These are phyloP conservation scores for Quercus dentata DNA, from an alignment of 306 rosid genomes.

Conservation along the genomic window DNA sequence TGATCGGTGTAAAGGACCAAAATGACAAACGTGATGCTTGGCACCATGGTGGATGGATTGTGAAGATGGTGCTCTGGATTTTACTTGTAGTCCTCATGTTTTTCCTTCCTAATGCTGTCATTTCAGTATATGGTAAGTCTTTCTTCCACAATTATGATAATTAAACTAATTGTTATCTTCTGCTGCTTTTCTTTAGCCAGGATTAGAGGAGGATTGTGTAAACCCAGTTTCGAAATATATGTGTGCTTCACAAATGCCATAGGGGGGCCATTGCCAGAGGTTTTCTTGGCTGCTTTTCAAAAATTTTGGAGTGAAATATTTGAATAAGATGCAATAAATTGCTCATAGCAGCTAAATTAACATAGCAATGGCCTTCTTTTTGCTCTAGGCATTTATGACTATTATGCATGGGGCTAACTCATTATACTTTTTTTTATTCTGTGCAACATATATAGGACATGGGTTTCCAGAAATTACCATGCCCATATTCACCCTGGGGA, in stretches of 20 bases:
- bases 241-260: neutral
- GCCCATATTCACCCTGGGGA: neutral
- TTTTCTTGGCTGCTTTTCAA: neutral
- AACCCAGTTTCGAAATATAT: neutral
- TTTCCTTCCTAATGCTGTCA: constrained; percentile 67
- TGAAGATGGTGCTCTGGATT: constrained; percentile 71
- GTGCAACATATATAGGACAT: neutral
- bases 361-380: neutral
- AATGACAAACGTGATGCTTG: constrained; percentile 90
- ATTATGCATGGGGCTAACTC: neutral
- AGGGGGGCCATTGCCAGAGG: neutral
- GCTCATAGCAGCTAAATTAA: neutral
- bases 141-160: neutral
- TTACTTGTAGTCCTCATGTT: constrained; percentile 76
- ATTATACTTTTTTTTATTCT: neutral
- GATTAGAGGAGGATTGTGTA: neutral
- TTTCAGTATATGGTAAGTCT: constrained; percentile 63
- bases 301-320: neutral
- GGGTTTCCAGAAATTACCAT: neutral
- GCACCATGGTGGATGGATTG: constrained; percentile 98
- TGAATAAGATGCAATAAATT: neutral
- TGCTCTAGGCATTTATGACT: neutral
- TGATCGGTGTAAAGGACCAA: constrained; percentile 94
- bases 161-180: neutral
- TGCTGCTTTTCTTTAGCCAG: constrained; percentile 7